Conservation (phyloP, 2,329 filamentous ascomycete species). For the Xylariaceae sp. region DNA sequence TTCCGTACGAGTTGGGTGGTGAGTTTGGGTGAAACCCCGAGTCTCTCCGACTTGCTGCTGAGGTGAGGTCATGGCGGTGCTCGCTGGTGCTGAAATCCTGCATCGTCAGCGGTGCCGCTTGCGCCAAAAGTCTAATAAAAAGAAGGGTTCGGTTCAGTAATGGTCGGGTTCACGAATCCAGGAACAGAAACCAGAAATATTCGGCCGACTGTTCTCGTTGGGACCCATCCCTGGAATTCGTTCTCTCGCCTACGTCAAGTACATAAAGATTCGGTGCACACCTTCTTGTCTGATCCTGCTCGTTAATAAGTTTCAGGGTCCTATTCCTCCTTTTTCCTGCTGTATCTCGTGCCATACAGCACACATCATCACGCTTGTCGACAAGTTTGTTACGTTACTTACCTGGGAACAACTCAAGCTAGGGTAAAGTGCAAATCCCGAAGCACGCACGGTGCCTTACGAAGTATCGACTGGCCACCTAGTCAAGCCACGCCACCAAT, state of each 20-base stretch:
- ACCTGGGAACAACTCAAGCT: not conserved
- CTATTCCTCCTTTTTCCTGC: not conserved
- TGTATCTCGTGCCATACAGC: not conserved
- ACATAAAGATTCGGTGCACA: not conserved
- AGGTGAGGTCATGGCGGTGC: not conserved
- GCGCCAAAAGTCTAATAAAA: not conserved
- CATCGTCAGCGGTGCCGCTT: not conserved
- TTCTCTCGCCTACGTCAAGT: too few relatives aligned
- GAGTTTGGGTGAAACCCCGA: not conserved
- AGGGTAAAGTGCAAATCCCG: not conserved
- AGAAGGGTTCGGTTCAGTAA: not conserved
- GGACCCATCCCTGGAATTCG: not conserved
- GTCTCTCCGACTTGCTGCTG: not conserved
- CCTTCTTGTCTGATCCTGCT: not conserved
- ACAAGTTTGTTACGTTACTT: not conserved
- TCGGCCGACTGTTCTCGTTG: not conserved
- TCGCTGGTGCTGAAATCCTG: not conserved
- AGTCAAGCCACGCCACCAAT: not conserved
- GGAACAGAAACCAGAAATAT: not conserved
- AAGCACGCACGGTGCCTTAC: not conserved
- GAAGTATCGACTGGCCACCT: not conserved
- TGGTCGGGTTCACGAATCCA: not conserved
- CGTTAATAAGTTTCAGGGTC: not conserved
- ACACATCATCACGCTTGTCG: not conserved
- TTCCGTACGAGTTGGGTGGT: not conserved